A percentile compares a stretch with the other conserved stretches of the same genome.
These are phyloP conservation scores for Colletotrichum aenigma DNA, from an alignment of 2,329 filamentous ascomycete genomes.

Conservation along the genomic window DNA sequence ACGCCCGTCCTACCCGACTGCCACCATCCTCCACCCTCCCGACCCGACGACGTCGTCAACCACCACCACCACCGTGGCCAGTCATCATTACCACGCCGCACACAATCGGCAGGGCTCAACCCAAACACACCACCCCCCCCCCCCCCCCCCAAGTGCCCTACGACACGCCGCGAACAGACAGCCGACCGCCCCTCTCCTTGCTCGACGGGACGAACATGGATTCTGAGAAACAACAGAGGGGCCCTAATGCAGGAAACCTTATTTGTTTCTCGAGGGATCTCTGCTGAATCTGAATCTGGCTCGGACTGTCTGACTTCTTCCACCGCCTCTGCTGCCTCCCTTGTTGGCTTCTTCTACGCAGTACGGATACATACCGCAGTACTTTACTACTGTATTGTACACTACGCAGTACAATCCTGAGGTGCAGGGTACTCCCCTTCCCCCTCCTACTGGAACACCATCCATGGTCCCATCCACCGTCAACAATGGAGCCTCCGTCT, in stretches of 20 bases:
- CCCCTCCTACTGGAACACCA: not conserved
- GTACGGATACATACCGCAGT: no score
- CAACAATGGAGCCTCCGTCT: not conserved
- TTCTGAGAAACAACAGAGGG: constrained; percentile 16
- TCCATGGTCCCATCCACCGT: not conserved
- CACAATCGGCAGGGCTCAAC: not conserved
- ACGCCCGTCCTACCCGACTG: not conserved
- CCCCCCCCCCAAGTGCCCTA: not conserved
- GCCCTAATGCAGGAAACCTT: constrained; percentile 20
- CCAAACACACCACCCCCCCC: not conserved
- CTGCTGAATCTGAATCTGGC: constrained; percentile 12
- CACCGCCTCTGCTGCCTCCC: not conserved
- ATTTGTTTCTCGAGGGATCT: constrained; percentile 17
- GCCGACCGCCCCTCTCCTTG: not conserved
- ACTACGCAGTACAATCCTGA: not conserved
- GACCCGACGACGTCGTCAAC: not conserved
- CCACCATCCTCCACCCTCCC: not conserved
- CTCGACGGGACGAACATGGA: constrained; percentile 19
- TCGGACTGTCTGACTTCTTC: constrained; percentile 4
- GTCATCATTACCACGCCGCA: not conserved
- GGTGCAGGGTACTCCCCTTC: not conserved
- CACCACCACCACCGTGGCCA: not conserved
- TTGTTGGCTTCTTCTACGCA: not conserved
- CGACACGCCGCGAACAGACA: constrained; percentile 10
- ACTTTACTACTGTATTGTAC: no score